Evolutionary conservation across 2,329 filamentous ascomycete genomes (phyloP).

Genomic region (Fusarium tricinctum): DNA sequence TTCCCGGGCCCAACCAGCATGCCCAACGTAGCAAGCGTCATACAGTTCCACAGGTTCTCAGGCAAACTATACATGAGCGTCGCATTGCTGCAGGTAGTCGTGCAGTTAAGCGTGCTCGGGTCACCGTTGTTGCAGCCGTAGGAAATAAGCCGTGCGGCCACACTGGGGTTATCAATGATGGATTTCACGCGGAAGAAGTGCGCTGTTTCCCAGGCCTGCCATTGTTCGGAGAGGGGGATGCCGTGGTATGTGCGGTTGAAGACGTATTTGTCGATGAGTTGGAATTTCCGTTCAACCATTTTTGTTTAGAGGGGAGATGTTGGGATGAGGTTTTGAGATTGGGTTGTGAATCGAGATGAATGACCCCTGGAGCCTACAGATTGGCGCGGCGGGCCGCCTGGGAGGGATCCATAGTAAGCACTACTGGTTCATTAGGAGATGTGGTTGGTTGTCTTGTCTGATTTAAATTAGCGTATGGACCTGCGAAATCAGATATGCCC

Average conservation of each 20-base stretch:
- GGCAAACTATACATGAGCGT: background rate
- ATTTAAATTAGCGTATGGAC: background rate
- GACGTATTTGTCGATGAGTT: background rate
- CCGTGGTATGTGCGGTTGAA: background rate
- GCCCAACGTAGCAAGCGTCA: background rate
- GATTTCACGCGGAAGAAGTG: background rate
- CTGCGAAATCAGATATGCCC: background rate
- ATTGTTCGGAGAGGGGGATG: background rate
- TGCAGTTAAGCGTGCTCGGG: background rate
- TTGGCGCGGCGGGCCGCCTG: slow-evolving; percentile 2
- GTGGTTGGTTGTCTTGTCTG: background rate
- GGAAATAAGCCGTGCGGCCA: background rate
- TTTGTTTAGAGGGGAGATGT: background rate
- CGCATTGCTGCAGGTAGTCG: background rate
- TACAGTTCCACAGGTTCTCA: background rate
- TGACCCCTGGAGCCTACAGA: background rate
- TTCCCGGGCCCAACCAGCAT: background rate
- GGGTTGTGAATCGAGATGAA: background rate
- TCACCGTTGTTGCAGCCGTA: slow-evolving; percentile 10
- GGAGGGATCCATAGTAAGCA: slow-evolving; percentile 1
- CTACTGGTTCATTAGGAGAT: background rate
- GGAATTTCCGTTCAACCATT: slow-evolving; percentile 3
- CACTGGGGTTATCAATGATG: background rate
- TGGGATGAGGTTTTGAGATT: background rate
- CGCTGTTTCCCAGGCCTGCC: slow-evolving; percentile 17